These are phyloP conservation scores for Acer yangbiense DNA, from an alignment of 345 rosid species.

Conservation along the genomic window DNA sequence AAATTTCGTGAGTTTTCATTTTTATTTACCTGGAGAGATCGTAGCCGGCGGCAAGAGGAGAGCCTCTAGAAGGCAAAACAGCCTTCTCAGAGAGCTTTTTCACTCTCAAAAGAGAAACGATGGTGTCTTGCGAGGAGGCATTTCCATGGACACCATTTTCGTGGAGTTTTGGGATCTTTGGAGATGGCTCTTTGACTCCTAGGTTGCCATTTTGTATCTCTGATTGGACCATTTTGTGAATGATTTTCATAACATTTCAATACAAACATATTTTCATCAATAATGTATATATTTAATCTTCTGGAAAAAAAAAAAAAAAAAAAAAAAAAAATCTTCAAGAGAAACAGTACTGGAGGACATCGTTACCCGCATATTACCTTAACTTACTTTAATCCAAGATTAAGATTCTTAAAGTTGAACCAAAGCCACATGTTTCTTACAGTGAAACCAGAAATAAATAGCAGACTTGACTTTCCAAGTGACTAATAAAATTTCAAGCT, in stretches of 20 bases:
- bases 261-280: too few species aligned
- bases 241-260: too few species aligned
- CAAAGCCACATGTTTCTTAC: not conserved
- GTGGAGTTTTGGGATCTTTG: conserved; percentile 47
- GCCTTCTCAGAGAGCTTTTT: conserved; percentile 79
- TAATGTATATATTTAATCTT: too few species aligned
- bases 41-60: conserved; percentile 77
- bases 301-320: too few species aligned
- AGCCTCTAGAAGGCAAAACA: conserved; percentile 65
- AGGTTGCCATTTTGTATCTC: conserved; percentile 15
- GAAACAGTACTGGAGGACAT: not conserved
- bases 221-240: conserved; percentile 1
- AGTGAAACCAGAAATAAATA: not conserved
- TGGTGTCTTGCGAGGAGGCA: not conserved
- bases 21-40: conserved; percentile 66
- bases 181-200: conserved; percentile 23
- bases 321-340: too few species aligned
- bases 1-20: too few species aligned
- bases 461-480: not conserved
- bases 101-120: conserved; percentile 44
- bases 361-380: not conserved
- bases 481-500: not conserved
- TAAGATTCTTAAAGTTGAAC: not conserved
- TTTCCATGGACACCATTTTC: conserved; percentile 33
- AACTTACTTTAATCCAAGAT: not conserved